Base-by-base conservation (phyloP, 73 alveolate species). In the Urostyla sp. region DNA sequence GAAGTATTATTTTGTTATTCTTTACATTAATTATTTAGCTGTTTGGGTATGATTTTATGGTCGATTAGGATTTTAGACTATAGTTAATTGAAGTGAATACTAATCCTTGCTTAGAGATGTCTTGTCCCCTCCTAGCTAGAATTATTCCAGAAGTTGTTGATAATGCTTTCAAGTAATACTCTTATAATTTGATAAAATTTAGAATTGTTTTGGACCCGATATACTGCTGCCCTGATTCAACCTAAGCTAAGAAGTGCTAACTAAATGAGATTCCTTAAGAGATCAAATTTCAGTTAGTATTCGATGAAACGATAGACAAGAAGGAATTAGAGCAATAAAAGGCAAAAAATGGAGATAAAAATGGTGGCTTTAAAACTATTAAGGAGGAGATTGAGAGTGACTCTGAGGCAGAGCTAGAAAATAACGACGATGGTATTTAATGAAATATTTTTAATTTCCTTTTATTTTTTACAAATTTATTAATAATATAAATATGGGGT, bases 41-140 rank as follows among this genome's bases (percentile, higher is more conserved):
- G 30, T 82, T 87, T 30, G 94, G 94, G 31, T 87, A 80, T 30
- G 94, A 87, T 56, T 87, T 81, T 72, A 87, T 87, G 94, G 67
- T 87, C 23, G 94, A 87, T 69, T 63, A 75, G 20, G 76, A 87
- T 31, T 87, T 87, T 52, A 87, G 80, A 58, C 69, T 88, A 3
- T 87, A 63, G 31, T 50, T 87, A 7, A 87, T 87, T 11, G 94
- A 87, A 51, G 85, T 87, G 0, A 87, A 87, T 51, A 87, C 94
- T 0, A 87, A 87, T 54, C 94, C 94, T 21, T 87, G 94, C 58
- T 73, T 87, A 10, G 94, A 87, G 45, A 57, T 84, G 28, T 67
- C 88, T 18, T 80, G 89, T 24, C 94, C 94, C 57, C 77, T 87
- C 31, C 59, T 87, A 13, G 84, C 80, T 18, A 56, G 94, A 35